phyloP scores from a whole-genome alignment of 805 yeast genomes.

The Sporopachydermia lactativora region DNA sequence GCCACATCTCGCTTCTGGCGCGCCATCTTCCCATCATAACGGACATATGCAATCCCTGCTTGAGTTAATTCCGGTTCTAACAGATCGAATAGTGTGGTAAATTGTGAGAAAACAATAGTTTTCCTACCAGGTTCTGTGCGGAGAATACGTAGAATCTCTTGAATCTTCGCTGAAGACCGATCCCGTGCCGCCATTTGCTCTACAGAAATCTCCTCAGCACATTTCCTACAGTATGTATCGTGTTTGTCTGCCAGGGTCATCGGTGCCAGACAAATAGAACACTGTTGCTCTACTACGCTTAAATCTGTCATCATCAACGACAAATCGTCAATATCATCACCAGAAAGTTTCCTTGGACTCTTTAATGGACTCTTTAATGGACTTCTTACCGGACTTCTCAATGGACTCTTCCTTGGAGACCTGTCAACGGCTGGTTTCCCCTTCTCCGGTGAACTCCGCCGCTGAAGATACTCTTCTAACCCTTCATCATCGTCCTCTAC shows the following conservation, averaged over 20 bases:
- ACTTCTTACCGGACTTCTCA: neutral
- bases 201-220: slow-evolving; percentile 10
- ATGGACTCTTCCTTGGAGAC: neutral
- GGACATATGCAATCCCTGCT: slow-evolving; percentile 19
- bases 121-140: slow-evolving; percentile 21
- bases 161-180: slow-evolving; percentile 20
- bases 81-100: slow-evolving; percentile 21
- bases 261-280: neutral
- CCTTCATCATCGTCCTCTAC: neutral
- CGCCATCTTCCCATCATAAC: slow-evolving; percentile 24
- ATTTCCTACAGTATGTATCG: slow-evolving; percentile 9
- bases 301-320: neutral
- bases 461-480: neutral
- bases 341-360: neutral
- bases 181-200: slow-evolving; percentile 4
- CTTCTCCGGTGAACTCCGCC: neutral
- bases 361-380: neutral
- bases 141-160: slow-evolving; percentile 21
- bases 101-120: slow-evolving; percentile 33
- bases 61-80: slow-evolving; percentile 17
- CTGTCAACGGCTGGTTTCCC: no score
- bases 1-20: slow-evolving; percentile 18
- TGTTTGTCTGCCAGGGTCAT: no score
- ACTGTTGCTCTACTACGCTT: neutral
- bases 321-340: slow-evolving; percentile 1